phyloP scores from a whole-genome alignment of 1,139 yeast species.

The Suhomyces wounanorum region DNA sequence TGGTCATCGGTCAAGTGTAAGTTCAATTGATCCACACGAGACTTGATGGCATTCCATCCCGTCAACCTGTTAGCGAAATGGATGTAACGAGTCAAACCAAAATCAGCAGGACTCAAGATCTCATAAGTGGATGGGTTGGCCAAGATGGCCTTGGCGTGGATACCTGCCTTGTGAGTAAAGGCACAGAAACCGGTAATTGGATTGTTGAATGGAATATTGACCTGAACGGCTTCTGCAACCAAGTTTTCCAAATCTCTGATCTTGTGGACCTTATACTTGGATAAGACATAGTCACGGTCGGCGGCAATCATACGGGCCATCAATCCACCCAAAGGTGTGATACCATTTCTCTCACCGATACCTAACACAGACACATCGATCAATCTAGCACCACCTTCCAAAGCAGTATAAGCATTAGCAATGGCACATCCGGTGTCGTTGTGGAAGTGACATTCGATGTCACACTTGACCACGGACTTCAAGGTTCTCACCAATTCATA shows the following conservation, averaged over 20 bases:
- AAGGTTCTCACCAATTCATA: conserved; percentile 94
- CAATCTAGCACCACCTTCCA: conserved; percentile 96
- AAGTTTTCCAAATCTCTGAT: conserved; percentile 92
- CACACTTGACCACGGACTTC: conserved; percentile 92
- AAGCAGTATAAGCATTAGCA: conserved; percentile 96
- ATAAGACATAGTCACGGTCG: conserved; percentile 91
- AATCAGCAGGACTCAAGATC: conserved; percentile 91
- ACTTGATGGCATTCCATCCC: conserved; percentile 98
- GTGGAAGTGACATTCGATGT: conserved; percentile 98
- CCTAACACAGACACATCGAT: conserved; percentile 96
- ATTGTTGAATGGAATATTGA: conserved; percentile 95
- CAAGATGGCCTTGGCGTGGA: conserved; percentile 96
- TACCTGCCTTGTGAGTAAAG: conserved; percentile 98
- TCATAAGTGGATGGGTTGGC: conserved; percentile 99
- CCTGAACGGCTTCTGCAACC: conserved; percentile 97
- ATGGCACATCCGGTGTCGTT: conserved; percentile 99
- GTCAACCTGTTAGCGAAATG: conserved; percentile 97
- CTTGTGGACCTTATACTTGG: conserved; percentile 95
- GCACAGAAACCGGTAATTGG: conserved; percentile 99
- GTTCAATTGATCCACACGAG: conserved; percentile 96
- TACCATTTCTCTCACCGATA: conserved; percentile 98
- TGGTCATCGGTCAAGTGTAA: conserved; percentile 88
- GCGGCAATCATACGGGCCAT: conserved; percentile 99
- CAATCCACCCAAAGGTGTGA: conserved; percentile 94
- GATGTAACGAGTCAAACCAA: conserved; percentile 92